Base-by-base conservation (phyloP, 371 early-diverging fungal species). In the Lichtheimia ramosa region DNA sequence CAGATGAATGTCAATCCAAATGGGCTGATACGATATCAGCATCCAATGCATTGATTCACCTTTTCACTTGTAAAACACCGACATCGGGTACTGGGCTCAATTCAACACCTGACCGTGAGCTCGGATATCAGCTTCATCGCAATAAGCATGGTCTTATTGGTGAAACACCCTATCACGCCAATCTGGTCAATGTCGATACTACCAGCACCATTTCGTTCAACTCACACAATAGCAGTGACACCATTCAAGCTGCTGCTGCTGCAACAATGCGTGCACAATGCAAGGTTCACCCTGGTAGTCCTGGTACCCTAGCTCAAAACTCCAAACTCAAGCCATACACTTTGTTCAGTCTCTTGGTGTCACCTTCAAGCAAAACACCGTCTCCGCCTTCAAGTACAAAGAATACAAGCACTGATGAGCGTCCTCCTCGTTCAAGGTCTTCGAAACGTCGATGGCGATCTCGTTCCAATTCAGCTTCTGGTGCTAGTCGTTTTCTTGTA, bases 281-380 rank as follows among this genome's bases (percentile, higher is more conserved):
- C 16, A 40, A 52, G 40, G 24, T 50, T 21, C 43, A 43, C 15
- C 41, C 18, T 12, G 59, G 59, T 14, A 27, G 42, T 14, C 59
- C 59, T 20, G 59, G 59, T 16, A 59, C 59, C 18, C 28, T 59
- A 21, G 76, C 76, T 5, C 70, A 64, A 1, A 65, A 75, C 51
- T 66, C 73, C 20, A 72, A 66, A 56, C 56, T 75, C 18, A 75
- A 75, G 56, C 76, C 76, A 1, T 75, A 75, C 61, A 70, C 70
- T 6, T 16, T 59, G 16, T 59, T 51, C 43, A 43, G 20, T 13
- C 59, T 59, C 13, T 40, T 59, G 18, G 56, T 12, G 24, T 41
- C 42, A 41, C 41, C 16, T 1, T 18, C 21, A 41, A 55, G 25
- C 3, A 42, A 55, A 25, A 6, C 56, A 43, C 40, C 34, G 39